phyloP scores from a whole-genome alignment of 768 basidiomycete genomes.

The Lentinula lateritia region DNA sequence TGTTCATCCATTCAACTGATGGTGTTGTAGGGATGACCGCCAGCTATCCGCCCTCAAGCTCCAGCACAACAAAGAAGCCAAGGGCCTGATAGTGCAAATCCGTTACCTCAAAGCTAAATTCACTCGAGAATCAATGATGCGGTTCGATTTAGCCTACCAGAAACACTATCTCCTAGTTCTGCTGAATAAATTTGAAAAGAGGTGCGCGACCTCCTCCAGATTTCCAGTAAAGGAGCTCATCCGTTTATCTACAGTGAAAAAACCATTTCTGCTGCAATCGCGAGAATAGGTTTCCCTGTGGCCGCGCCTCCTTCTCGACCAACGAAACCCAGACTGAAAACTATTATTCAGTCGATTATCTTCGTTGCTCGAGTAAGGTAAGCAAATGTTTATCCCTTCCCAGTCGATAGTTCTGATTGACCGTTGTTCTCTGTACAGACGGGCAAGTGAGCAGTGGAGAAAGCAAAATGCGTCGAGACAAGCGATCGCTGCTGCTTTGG shows the following conservation, averaged over 20 bases:
- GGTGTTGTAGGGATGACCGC: constrained; percentile 38
- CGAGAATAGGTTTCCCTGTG: constrained; percentile 65
- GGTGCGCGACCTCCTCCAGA: constrained; percentile 33
- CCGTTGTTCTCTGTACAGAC: constrained; percentile 30
- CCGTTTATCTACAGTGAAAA: constrained; percentile 42
- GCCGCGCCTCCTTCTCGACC: constrained; percentile 28
- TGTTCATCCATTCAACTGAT: neutral
- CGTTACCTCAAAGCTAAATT: constrained; percentile 90
- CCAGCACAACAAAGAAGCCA: constrained; percentile 83
- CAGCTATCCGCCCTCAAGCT: constrained; percentile 50
- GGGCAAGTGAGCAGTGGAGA: constrained; percentile 58
- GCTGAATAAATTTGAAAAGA: constrained; percentile 64
- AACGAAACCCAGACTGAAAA: constrained; percentile 49
- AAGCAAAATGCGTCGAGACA: constrained; percentile 55
- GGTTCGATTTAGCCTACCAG: constrained; percentile 75
- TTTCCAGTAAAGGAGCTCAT: too few species aligned
- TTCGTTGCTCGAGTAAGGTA: constrained; percentile 66
- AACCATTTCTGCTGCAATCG: constrained; percentile 70
- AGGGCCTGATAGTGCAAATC: constrained; percentile 87
- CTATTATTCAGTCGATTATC: constrained; percentile 48
- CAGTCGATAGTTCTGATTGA: constrained; percentile 1
- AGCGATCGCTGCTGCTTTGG: constrained; percentile 58
- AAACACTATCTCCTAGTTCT: constrained; percentile 81
- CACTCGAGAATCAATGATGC: constrained; percentile 76
- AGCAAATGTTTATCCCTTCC: constrained; percentile 17